A percentile compares a stretch with the other conserved stretches of the same genome.
These are phyloP conservation scores for Ophiostoma pallidulum DNA, from an alignment of 2,329 filamentous ascomycete species.

Conservation along the genomic window DNA sequence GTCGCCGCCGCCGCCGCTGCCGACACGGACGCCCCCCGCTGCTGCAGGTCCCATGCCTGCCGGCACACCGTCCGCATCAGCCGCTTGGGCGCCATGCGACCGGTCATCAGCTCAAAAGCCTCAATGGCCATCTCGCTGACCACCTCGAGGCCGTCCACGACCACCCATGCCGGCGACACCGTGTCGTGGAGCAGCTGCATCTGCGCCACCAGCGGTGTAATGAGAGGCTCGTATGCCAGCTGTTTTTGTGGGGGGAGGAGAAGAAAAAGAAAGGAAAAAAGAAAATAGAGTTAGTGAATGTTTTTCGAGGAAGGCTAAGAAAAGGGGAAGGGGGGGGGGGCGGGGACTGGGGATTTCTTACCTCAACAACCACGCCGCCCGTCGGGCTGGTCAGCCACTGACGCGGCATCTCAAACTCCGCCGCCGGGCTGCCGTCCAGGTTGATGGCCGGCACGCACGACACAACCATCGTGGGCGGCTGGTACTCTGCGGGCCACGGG, in stretches of 20 bases:
- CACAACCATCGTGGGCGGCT: conserved; percentile 59
- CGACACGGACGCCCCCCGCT: conserved; percentile 14
- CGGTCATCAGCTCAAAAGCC: conserved; percentile 68
- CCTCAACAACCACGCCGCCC: conserved; percentile 63
- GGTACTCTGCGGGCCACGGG: conserved; percentile 52
- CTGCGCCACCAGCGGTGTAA: conserved; percentile 59
- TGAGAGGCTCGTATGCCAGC: conserved; percentile 60
- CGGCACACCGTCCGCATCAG: conserved; percentile 55
- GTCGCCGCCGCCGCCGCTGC: not conserved
- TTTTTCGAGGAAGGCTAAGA: conserved; percentile 5
- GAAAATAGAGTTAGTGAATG: not conserved
- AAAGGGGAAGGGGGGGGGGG: not conserved
- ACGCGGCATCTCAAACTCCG: conserved; percentile 59
- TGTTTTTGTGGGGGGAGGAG: no score
- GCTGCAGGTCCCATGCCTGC: conserved; percentile 33
- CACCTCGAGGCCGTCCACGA: conserved; percentile 63
- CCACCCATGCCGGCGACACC: conserved; percentile 53
- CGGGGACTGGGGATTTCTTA: no score
- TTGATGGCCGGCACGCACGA: conserved; percentile 62
- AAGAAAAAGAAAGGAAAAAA: not conserved
- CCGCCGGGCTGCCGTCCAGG: conserved; percentile 48
- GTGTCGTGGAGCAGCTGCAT: conserved; percentile 43
- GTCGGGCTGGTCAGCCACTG: conserved; percentile 62
- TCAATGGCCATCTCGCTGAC: conserved; percentile 67
- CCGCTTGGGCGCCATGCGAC: conserved; percentile 57